A percentile compares a stretch with the other conserved stretches of the same genome.
These are phyloP conservation scores for Candida hispaniensis DNA, from an alignment of 805 yeast species.

Conservation along the genomic window DNA sequence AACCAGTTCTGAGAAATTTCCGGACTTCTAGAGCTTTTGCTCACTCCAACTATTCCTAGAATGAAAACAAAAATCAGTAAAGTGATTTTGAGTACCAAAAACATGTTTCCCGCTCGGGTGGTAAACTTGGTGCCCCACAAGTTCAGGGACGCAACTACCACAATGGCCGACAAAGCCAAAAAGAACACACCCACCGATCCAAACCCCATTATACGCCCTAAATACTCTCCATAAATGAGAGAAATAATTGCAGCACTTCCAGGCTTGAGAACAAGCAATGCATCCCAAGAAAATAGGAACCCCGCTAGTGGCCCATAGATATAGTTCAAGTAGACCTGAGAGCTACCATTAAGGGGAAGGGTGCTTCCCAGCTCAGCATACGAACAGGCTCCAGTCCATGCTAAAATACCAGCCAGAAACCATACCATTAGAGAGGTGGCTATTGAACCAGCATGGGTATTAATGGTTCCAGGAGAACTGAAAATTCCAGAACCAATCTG, in stretches of 20 bases:
- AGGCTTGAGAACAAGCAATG: conserved; percentile 32
- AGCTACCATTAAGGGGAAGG: conserved; percentile 34
- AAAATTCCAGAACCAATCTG: conserved; percentile 38
- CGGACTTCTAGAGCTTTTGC: conserved; percentile 2
- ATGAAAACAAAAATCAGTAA: conserved; percentile 26
- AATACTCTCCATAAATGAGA: conserved; percentile 32
- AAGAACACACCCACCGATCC: conserved; percentile 26
- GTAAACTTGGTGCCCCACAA: conserved; percentile 26
- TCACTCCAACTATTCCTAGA: conserved; percentile 24
- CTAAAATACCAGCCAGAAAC: conserved; percentile 32
- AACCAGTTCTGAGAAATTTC: conserved; percentile 13
- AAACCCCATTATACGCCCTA: conserved; percentile 23
- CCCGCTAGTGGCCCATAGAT: conserved; percentile 31
- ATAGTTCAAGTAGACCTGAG: conserved; percentile 32
- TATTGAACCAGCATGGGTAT: conserved; percentile 31
- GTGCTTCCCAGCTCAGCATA: conserved; percentile 35
- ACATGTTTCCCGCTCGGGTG: conserved; percentile 27
- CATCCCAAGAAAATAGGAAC: conserved; percentile 33
- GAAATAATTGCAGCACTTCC: conserved; percentile 34
- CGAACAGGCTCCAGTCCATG: conserved; percentile 37
- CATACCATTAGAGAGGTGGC: conserved; percentile 32
- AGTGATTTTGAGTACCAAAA: conserved; percentile 29
- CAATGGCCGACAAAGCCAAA: conserved; percentile 27
- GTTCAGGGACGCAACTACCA: conserved; percentile 24
- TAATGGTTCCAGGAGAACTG: conserved; percentile 34